Base-by-base conservation (phyloP, 2,329 filamentous ascomycete genomes). In the Nothopassalora personata region DNA sequence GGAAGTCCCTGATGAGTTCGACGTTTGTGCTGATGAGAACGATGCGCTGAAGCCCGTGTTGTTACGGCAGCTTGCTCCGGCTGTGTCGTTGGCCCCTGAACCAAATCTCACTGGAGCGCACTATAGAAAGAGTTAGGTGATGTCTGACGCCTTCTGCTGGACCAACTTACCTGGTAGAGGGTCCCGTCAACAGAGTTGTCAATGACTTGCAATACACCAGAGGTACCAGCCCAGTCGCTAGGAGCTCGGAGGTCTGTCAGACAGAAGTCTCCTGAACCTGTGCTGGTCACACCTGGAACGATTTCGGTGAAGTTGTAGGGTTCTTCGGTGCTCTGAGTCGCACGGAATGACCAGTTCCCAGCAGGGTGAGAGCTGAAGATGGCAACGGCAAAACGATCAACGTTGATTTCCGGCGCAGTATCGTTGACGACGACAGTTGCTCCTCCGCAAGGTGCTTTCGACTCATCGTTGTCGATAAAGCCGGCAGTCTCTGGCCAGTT, bases 401-500 rank as follows among this genome's bases (percentile, higher is more conserved):
- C 68, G 4, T 66, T 64, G 53, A 71, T 60, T 45, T 66, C 51
- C 4, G 67, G 65, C 19, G 58, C 60, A 33, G 55, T 63, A 52
- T 60, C 59, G 59, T 67, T 65, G 47, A 70, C 64, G 0, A 53
- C 60, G 19, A 67, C 62, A 1, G 54, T 64, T 3, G 64, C 66
- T 10, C 67, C 68, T 43, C 69, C 70, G 53, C 70, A 72, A 7
- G 70, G 70, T 9, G 59, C 60, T 33, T 50, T 68, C 30, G 57
- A 47, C 56, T 71, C 61, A 50, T 63, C 52, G 4, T 71, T 68
- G 43, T 71, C 68, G 43, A 61, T 52, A 63, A 70, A 70, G 27
- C 67, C 69, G 9, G 67, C 67, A 10, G 68, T 67, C 10, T 64
- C 62, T 27, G 77, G 77, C 59, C 72, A 74, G 18, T 74, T 63